A percentile compares a stretch with the other conserved stretches of the same genome.
phyloP scores from a whole-genome alignment of 2,329 filamentous ascomycete genomes.

The Tolypocladium sp. region DNA sequence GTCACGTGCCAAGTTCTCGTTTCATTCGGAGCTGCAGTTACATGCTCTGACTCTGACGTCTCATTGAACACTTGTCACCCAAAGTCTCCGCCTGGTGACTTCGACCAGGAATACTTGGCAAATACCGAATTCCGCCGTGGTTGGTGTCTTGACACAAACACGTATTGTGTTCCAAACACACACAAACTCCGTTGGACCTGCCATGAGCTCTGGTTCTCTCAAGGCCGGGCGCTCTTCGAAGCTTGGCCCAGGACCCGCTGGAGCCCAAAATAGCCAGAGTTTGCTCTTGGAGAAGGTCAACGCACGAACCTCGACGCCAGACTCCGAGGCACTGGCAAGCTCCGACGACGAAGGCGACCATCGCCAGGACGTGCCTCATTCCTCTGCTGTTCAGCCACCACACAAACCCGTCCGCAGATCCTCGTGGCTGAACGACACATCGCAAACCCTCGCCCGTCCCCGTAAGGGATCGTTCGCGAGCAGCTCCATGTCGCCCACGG shows the following conservation, averaged over 20 bases:
- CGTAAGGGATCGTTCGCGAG: conserved; percentile 72
- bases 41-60: background rate
- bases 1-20: background rate
- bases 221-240: conserved; percentile 44
- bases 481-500: conserved; percentile 67
- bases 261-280: conserved; percentile 50
- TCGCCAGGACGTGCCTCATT: conserved; percentile 43
- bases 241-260: conserved; percentile 35
- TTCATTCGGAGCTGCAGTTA: background rate
- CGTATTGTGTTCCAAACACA: background rate
- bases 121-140: background rate
- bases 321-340: conserved; percentile 87
- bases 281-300: conserved; percentile 68
- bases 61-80: background rate
- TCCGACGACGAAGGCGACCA: conserved; percentile 86
- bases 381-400: conserved; percentile 30
- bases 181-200: conserved; percentile 7
- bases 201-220: conserved; percentile 41
- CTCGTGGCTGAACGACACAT: conserved; percentile 82
- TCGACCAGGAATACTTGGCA: background rate
- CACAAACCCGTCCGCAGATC: conserved; percentile 60
- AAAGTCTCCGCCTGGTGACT: background rate
- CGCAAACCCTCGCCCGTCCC: conserved; percentile 50
- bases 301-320: conserved; percentile 76
- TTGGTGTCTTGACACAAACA: background rate